Conservation (phyloP, 352 stramenopile genomes). For the Globisporangium barbulae region DNA sequence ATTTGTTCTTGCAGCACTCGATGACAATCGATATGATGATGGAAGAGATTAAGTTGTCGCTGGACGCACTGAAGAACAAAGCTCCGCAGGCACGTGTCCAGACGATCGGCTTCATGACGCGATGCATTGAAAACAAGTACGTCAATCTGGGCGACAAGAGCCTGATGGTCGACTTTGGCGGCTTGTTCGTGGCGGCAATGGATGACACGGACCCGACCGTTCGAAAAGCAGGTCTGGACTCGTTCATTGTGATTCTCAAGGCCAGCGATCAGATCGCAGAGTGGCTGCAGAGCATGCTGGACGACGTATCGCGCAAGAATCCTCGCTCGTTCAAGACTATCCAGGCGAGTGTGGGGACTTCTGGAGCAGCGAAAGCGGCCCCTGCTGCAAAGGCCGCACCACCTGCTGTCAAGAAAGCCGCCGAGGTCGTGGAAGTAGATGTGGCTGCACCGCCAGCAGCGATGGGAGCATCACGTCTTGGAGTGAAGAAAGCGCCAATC, state of each 20-base stretch:
- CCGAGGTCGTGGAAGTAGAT: constrained; percentile 29
- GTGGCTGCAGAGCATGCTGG: constrained; percentile 60
- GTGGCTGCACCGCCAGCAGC: constrained; percentile 6
- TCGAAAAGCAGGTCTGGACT: constrained; percentile 68
- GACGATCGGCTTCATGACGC: constrained; percentile 61
- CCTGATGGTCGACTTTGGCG: constrained; percentile 61
- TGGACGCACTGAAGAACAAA: constrained; percentile 82
- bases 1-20: constrained; percentile 75
- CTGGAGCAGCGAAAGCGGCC: constrained; percentile 10
- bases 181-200: constrained; percentile 57
- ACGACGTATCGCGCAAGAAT: constrained; percentile 69
- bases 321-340: constrained; percentile 70
- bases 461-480: constrained; percentile 1
- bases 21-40: constrained; percentile 89
- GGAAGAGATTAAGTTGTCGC: constrained; percentile 70
- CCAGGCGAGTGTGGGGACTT: constrained; percentile 38
- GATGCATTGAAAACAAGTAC: constrained; percentile 66
- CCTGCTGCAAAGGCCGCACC: constrained; percentile 22
- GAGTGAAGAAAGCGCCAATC: constrained; percentile 33
- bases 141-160: constrained; percentile 61
- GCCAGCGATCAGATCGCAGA: constrained; percentile 38
- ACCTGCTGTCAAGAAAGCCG: constrained; percentile 14
- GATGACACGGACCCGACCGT: constrained; percentile 81
- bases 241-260: constrained; percentile 58
- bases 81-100: constrained; percentile 74